phyloP scores from a whole-genome alignment of 495 filamentous ascomycete species.

The Apiosordaria backusii region DNA sequence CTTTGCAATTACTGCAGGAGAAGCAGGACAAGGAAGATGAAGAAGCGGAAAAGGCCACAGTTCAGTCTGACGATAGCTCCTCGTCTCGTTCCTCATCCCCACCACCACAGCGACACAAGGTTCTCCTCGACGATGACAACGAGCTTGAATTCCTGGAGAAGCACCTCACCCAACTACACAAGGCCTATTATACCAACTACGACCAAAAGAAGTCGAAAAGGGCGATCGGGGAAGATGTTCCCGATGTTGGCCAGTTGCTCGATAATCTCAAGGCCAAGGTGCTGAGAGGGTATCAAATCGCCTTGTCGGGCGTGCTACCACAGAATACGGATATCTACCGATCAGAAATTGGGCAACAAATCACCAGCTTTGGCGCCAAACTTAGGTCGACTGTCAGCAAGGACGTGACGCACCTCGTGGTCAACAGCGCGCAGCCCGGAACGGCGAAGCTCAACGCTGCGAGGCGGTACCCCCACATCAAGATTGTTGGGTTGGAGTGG shows the following conservation, averaged over 20 bases:
- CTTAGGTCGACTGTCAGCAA: slow-evolving; percentile 53
- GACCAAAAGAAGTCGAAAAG: slow-evolving; percentile 29
- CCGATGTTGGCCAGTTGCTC: slow-evolving; percentile 81
- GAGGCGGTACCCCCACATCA: slow-evolving; percentile 63
- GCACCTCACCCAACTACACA: slow-evolving; percentile 71
- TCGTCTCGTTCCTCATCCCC: slow-evolving; percentile 36
- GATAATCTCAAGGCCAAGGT: slow-evolving; percentile 69
- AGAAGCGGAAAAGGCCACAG: slow-evolving; percentile 50
- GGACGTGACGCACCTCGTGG: slow-evolving; percentile 53
- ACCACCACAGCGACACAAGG: slow-evolving; percentile 59
- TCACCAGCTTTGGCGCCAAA: slow-evolving; percentile 76
- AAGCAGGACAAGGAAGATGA: slow-evolving; percentile 81
- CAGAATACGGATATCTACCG: slow-evolving; percentile 66
- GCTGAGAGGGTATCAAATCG: slow-evolving; percentile 65
- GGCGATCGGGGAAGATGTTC: slow-evolving; percentile 65
- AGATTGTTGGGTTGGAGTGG: slow-evolving; percentile 90
- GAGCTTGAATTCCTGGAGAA: slow-evolving; percentile 72
- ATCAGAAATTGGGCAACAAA: slow-evolving; percentile 80
- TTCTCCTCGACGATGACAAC: slow-evolving; percentile 78
- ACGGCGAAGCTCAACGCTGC: slow-evolving; percentile 87
- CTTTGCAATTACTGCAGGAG: slow-evolving; percentile 83
- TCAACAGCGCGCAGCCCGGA: slow-evolving; percentile 58
- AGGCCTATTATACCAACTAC: slow-evolving; percentile 77
- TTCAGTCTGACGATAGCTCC: slow-evolving; percentile 33
- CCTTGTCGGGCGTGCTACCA: slow-evolving; percentile 87